A percentile compares a stretch with the other conserved stretches of the same genome.
Conservation (phyloP, 345 rosid genomes). For the Zanthoxylum bungeanum region DNA sequence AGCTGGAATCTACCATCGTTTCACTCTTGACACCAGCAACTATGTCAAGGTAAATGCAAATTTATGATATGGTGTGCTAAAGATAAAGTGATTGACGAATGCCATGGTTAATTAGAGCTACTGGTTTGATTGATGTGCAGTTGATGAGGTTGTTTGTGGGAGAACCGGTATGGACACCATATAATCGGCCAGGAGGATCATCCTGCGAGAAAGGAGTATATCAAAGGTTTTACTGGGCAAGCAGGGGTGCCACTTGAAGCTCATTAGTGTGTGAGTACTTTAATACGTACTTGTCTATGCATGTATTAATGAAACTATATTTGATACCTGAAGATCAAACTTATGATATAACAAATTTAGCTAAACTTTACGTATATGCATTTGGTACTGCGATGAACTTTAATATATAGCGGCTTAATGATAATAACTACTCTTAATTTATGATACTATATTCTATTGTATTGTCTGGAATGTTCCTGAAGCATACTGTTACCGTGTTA, state of each 20-base stretch:
- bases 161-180: conserved; percentile 80
- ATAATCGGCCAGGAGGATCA: conserved; percentile 86
- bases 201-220: conserved; percentile 68
- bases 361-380: background rate
- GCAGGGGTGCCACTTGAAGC: conserved; percentile 39
- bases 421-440: background rate
- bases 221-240: conserved; percentile 38
- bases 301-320: background rate
- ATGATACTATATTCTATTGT: background rate
- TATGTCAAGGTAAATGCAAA: conserved; percentile 59
- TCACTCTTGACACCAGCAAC: conserved; percentile 78
- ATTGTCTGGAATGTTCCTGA: background rate
- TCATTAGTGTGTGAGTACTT: conserved; percentile 20
- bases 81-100: background rate
- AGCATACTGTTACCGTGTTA: background rate
- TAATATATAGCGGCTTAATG: background rate
- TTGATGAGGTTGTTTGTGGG: conserved; percentile 86
- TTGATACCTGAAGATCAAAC: too few species aligned
- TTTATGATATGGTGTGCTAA: background rate
- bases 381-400: background rate
- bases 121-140: conserved; percentile 29
- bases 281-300: too few species aligned
- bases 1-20: conserved; percentile 85
- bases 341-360: background rate
- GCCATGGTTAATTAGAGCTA: background rate